Evolutionary conservation across 768 basidiomycete species (phyloP).

Genomic region (Rhizopogon vinicolor): DNA sequence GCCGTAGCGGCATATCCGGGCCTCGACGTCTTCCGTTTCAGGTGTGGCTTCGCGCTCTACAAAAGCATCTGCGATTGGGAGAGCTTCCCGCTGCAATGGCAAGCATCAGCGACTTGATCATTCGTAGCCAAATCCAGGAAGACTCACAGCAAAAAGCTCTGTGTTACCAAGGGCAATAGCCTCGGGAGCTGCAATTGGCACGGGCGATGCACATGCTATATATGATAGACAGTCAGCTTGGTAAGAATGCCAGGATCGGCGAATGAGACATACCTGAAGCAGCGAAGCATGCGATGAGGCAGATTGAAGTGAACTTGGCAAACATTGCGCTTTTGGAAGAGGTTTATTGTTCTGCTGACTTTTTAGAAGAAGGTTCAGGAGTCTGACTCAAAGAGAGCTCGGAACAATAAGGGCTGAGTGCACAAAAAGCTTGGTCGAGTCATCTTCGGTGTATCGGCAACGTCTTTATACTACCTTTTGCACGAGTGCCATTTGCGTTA

Average conservation of each 20-base stretch:
- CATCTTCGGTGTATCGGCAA: not conserved
- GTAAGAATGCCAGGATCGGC: not conserved
- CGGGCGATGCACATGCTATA: constrained; percentile 24
- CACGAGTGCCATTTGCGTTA: not conserved
- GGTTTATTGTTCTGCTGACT: constrained; percentile 23
- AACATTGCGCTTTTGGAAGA: constrained; percentile 18
- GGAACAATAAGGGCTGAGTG: constrained; percentile 28
- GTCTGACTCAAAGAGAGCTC: constrained; percentile 1
- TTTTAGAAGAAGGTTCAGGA: not conserved
- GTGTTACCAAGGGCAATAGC: not conserved
- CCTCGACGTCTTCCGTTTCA: constrained; percentile 12
- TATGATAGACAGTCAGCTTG: not conserved
- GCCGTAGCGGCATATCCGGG: constrained; percentile 9
- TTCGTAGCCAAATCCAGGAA: not conserved
- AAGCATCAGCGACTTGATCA: not conserved
- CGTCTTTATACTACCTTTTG: constrained; percentile 21
- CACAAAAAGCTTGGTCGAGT: constrained; percentile 14
- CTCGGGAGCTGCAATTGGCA: constrained; percentile 14
- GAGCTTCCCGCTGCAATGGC: constrained; percentile 6
- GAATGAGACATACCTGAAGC: constrained; percentile 16
- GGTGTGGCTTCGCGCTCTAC: constrained; percentile 9
- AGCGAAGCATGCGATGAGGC: constrained; percentile 22
- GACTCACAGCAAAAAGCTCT: constrained; percentile 16
- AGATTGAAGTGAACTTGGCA: constrained; percentile 22
- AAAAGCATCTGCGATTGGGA: constrained; percentile 6